Percentiles rank a stretch among this genome's conserved stretches.
phyloP scores from a whole-genome alignment of 164 flowering plant species.

The Magnolia changhungtana region DNA sequence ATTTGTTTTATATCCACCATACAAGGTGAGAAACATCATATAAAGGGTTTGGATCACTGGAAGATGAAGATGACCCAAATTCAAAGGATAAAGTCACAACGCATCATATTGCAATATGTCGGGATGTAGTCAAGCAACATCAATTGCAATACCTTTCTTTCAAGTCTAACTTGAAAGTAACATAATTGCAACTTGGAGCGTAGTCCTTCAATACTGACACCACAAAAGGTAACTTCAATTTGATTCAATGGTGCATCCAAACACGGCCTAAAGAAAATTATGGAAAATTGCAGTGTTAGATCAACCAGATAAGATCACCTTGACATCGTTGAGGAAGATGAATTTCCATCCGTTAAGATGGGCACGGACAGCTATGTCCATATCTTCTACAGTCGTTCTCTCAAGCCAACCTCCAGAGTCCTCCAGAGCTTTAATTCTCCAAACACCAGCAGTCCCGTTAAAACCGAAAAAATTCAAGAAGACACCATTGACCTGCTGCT shows the following conservation, averaged over 20 bases:
- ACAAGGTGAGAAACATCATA: no score
- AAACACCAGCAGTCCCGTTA: constrained; percentile 84
- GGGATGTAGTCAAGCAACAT: no score
- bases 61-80: no score
- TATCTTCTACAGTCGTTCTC: constrained; percentile 81
- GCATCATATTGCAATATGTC: no score
- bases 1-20: no score
- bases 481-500: constrained; percentile 81
- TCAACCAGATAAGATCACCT: constrained; percentile 33
- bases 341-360: constrained; percentile 87
- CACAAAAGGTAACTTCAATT: background rate
- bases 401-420: constrained; percentile 92
- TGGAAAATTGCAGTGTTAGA: background rate
- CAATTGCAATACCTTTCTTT: background rate
- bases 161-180: background rate
- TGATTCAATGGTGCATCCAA: background rate
- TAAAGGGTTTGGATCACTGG: no score
- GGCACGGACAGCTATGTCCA: constrained; percentile 85
- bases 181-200: background rate
- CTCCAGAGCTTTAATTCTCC: constrained; percentile 78
- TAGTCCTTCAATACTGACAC: background rate
- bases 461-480: constrained; percentile 78
- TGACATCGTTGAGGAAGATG: constrained; percentile 67
- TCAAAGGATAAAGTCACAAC: no score
- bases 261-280: background rate